These are phyloP conservation scores for Beauveria scarabaeidicola DNA, from an alignment of 2,329 filamentous ascomycete genomes.

Conservation along the genomic window DNA sequence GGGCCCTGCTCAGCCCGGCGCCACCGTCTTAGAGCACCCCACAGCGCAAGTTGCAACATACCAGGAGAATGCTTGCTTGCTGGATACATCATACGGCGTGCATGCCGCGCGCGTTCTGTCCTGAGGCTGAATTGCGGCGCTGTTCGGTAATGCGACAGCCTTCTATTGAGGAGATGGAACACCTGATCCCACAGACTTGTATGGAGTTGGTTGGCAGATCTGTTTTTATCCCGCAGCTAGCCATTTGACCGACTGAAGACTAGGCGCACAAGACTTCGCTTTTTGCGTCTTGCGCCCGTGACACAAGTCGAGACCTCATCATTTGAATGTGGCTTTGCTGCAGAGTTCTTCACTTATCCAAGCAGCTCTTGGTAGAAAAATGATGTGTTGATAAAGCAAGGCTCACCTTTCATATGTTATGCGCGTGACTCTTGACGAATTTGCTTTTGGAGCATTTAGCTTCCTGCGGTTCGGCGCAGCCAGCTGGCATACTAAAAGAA, in stretches of 20 bases:
- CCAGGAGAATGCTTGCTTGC: too few relatives aligned
- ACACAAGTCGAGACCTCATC: not conserved
- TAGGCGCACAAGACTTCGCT: not conserved
- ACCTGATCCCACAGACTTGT: too few relatives aligned
- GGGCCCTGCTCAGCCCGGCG: slow-evolving; percentile 7
- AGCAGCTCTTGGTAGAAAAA: not conserved
- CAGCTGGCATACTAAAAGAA: not conserved
- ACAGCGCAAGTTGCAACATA: not conserved
- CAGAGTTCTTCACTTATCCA: not conserved
- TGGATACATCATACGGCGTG: not conserved
- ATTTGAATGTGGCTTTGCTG: not conserved
- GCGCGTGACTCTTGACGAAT: not conserved
- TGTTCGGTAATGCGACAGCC: not conserved
- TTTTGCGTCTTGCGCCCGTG: not conserved
- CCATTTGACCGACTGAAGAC: not conserved
- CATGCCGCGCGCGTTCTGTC: not conserved
- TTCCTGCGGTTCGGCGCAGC: not conserved
- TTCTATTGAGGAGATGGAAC: too few relatives aligned
- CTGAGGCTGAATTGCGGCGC: slow-evolving; percentile 1
- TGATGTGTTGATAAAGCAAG: not conserved
- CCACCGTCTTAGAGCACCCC: slow-evolving; percentile 5
- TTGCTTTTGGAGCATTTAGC: not conserved
- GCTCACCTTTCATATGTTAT: not conserved
- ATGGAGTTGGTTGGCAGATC: too few relatives aligned
- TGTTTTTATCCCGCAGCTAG: not conserved